A percentile compares a stretch with the other conserved stretches of the same genome.
Evolutionary conservation across 352 stramenopile genomes (phyloP).

Genomic region (Albugo laibachii): DNA sequence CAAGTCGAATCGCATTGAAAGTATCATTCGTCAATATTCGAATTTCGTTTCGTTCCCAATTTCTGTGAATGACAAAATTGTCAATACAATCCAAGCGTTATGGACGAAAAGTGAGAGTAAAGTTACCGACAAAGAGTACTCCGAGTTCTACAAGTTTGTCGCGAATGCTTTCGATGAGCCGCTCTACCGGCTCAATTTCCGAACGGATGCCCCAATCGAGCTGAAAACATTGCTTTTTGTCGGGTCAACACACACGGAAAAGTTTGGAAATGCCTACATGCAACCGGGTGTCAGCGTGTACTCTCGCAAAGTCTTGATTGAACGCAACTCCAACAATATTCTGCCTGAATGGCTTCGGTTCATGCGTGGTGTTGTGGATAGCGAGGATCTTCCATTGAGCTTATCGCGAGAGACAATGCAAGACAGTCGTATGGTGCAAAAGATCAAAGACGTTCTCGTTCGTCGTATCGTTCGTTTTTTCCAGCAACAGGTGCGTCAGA

Average conservation of each 20-base stretch:
- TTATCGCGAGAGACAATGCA: constrained; percentile 98
- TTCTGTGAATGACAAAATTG: constrained; percentile 88
- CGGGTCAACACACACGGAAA: constrained; percentile 91
- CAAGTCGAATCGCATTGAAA: constrained; percentile 82
- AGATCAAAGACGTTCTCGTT: constrained; percentile 93
- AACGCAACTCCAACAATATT: constrained; percentile 92
- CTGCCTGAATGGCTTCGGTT: constrained; percentile 96
- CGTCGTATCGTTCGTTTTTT: constrained; percentile 80
- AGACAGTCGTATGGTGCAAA: constrained; percentile 91
- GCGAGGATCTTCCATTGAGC: constrained; percentile 96
- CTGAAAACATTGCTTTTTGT: constrained; percentile 97
- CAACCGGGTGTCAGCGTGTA: constrained; percentile 96
- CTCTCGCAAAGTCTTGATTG: constrained; percentile 98
- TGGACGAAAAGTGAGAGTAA: constrained; percentile 93
- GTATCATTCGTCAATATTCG: constrained; percentile 97
- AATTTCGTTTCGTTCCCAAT: constrained; percentile 99
- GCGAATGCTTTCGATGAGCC: constrained; percentile 90
- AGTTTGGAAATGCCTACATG: constrained; percentile 89
- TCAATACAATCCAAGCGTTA: constrained; percentile 97
- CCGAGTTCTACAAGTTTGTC: constrained; percentile 95
- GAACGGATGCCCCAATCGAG: constrained; percentile 95
- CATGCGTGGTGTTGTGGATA: constrained; percentile 84
- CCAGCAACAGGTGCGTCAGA: constrained; percentile 31
- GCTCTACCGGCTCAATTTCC: constrained; percentile 91
- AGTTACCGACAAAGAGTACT: constrained; percentile 93